Evolutionary conservation across 192 early-diverging fungal species (phyloP).

Genomic region (Coemansia erecta): DNA sequence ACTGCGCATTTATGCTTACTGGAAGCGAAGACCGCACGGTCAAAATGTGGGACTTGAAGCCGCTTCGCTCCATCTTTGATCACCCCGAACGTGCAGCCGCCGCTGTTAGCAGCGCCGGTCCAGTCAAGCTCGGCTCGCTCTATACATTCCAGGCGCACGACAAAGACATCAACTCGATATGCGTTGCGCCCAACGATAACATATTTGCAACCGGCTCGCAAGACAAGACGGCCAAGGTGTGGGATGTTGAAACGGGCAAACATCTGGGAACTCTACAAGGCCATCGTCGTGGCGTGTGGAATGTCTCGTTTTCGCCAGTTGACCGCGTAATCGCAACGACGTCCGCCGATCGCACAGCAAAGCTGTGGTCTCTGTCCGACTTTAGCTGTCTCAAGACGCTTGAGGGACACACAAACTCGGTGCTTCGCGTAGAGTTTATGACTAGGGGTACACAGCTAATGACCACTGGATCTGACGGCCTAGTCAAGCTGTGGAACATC

Average conservation of each 20-base stretch:
- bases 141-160: slow-evolving; percentile 96
- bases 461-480: slow-evolving; percentile 85
- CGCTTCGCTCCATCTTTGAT: slow-evolving; percentile 36
- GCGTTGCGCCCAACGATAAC: slow-evolving; percentile 86
- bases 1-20: slow-evolving; percentile 67
- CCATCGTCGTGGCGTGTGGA: slow-evolving; percentile 95
- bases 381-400: slow-evolving; percentile 90
- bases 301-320: slow-evolving; percentile 88
- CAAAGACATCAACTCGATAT: slow-evolving; percentile 93
- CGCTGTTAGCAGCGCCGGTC: slow-evolving; percentile 13
- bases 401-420: slow-evolving; percentile 97
- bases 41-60: slow-evolving; percentile 85
- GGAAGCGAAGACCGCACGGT: slow-evolving; percentile 94
- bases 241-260: slow-evolving; percentile 79
- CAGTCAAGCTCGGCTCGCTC: slow-evolving; percentile 51
- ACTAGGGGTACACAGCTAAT: slow-evolving; percentile 85
- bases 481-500: slow-evolving; percentile 97
- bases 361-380: slow-evolving; percentile 91
- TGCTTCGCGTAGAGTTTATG: slow-evolving; percentile 81
- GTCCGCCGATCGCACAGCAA: slow-evolving; percentile 91
- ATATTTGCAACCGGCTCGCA: slow-evolving; percentile 92
- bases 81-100: slow-evolving; percentile 12
- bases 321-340: slow-evolving; percentile 91
- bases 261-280: slow-evolving; percentile 81
- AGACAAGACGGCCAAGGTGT: slow-evolving; percentile 94